Evolutionary conservation across 139 green algal species (phyloP).

Genomic region (Tetraselmis striata): DNA sequence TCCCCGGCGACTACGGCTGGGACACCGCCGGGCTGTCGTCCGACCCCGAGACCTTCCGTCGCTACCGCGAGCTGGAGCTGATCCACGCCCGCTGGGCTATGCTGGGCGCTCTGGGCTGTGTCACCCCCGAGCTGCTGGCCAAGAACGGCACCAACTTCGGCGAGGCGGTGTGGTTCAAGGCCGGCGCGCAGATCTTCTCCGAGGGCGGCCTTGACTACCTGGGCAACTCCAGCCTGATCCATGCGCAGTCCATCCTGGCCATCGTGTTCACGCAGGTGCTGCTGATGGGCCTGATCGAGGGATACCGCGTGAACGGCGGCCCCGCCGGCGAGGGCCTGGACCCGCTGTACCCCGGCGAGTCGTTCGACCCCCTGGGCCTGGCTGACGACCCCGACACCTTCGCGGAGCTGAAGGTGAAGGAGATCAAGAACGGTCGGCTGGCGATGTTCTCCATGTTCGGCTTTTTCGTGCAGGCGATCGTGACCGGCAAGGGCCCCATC

Average conservation of each 20-base stretch:
- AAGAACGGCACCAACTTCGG: too few species aligned
- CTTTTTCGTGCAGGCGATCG: constrained; percentile 78
- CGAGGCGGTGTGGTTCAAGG: constrained; percentile 74
- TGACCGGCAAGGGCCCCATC: constrained; percentile 63
- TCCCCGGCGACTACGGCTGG: too few species aligned
- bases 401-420: constrained; percentile 84
- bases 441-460: constrained; percentile 72
- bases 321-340: constrained; percentile 49
- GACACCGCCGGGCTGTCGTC: too few species aligned
- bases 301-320: constrained; percentile 59
- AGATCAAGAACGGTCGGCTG: constrained; percentile 87
- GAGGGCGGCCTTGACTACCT: constrained; percentile 74
- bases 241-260: constrained; percentile 26
- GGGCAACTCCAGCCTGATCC: constrained; percentile 54
- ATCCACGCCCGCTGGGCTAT: too few species aligned
- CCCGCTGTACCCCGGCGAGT: constrained; percentile 45
- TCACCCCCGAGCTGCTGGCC: too few species aligned
- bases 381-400: constrained; percentile 57
- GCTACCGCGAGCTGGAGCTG: too few species aligned
- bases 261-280: constrained; percentile 54
- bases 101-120: too few species aligned
- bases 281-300: constrained; percentile 68
- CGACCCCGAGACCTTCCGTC: too few species aligned
- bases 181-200: constrained; percentile 74
- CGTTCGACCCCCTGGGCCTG: constrained; percentile 51